Evolutionary conservation across 108 stramenopile genomes (phyloP).

Genomic region (Asterionellopsis glacialis): DNA sequence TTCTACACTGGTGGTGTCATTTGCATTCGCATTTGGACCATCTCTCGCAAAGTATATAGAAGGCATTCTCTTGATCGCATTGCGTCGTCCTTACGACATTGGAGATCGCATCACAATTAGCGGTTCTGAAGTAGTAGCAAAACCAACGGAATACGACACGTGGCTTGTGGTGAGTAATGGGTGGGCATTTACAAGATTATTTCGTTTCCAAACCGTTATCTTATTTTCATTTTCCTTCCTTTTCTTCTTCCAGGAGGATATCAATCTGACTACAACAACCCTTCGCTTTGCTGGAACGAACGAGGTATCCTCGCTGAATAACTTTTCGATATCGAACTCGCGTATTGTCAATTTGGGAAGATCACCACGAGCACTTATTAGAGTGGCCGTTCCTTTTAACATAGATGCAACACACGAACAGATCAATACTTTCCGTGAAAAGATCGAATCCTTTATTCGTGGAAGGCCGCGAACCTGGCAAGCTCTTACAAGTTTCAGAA

Average conservation of each 20-base stretch:
- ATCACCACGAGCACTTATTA: slow-evolving; percentile 56
- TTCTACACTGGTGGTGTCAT: slow-evolving; percentile 59
- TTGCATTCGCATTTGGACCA: slow-evolving; percentile 73
- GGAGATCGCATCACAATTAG: slow-evolving; percentile 77
- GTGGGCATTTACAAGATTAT: not conserved
- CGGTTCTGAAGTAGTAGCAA: slow-evolving; percentile 19
- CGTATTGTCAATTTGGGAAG: slow-evolving; percentile 71
- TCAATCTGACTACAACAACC: slow-evolving; percentile 66
- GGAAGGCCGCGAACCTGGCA: slow-evolving; percentile 66
- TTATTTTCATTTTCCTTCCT: not conserved
- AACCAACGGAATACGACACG: slow-evolving; percentile 28
- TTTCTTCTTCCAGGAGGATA: slow-evolving; percentile 25
- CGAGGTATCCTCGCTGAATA: slow-evolving; percentile 68
- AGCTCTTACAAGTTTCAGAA: slow-evolving; percentile 44
- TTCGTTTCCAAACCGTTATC: not conserved
- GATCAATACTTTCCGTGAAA: slow-evolving; percentile 45
- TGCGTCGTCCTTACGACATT: slow-evolving; percentile 72
- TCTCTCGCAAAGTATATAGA: slow-evolving; percentile 58
- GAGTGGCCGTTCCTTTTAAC: slow-evolving; percentile 29
- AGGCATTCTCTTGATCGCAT: slow-evolving; percentile 67
- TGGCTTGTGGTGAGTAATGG: slow-evolving; percentile 77
- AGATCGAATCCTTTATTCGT: slow-evolving; percentile 44
- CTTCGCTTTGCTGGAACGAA: slow-evolving; percentile 58
- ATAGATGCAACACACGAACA: slow-evolving; percentile 36
- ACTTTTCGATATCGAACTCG: slow-evolving; percentile 43